A percentile compares a stretch with the other conserved stretches of the same genome.
Conservation (phyloP, 495 filamentous ascomycete genomes). For the Immersiella caudata region DNA sequence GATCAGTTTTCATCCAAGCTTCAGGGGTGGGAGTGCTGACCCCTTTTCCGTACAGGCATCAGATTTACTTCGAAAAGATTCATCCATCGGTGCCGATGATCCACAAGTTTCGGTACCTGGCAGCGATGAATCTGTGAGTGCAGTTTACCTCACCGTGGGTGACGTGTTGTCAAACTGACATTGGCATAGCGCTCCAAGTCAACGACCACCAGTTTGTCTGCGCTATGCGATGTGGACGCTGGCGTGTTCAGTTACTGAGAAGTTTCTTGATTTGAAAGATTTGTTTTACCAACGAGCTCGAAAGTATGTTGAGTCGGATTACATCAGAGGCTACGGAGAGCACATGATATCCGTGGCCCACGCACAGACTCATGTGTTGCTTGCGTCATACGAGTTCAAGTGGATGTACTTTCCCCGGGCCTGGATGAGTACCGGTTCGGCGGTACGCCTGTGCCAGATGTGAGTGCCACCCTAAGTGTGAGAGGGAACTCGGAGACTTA, state of each 20-base stretch:
- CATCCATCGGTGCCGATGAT: constrained; percentile 85
- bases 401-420: constrained; percentile 97
- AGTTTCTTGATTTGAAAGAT: constrained; percentile 72
- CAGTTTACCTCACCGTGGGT: neutral
- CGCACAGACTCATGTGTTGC: constrained; percentile 79
- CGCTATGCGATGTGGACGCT: constrained; percentile 94
- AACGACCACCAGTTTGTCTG: constrained; percentile 84
- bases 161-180: constrained; percentile 26
- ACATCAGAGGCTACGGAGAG: constrained; percentile 93
- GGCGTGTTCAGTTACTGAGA: constrained; percentile 80
- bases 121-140: constrained; percentile 74
- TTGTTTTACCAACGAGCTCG: constrained; percentile 86
- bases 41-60: constrained; percentile 57
- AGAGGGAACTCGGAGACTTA: neutral
- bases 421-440: constrained; percentile 88
- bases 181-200: constrained; percentile 63
- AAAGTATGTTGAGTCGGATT: constrained; percentile 87
- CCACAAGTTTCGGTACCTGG: constrained; percentile 82
- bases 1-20: neutral
- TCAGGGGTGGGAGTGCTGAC: constrained; percentile 22
- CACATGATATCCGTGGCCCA: constrained; percentile 78
- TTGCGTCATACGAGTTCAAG: constrained; percentile 88
- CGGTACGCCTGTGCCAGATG: constrained; percentile 80
- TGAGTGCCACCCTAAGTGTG: constrained; percentile 24
- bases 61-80: constrained; percentile 88